Evolutionary conservation across 257 asterid species (phyloP), one percentile per base, ranked within the genome.

Genomic region (Solanum virginianum): DNA sequence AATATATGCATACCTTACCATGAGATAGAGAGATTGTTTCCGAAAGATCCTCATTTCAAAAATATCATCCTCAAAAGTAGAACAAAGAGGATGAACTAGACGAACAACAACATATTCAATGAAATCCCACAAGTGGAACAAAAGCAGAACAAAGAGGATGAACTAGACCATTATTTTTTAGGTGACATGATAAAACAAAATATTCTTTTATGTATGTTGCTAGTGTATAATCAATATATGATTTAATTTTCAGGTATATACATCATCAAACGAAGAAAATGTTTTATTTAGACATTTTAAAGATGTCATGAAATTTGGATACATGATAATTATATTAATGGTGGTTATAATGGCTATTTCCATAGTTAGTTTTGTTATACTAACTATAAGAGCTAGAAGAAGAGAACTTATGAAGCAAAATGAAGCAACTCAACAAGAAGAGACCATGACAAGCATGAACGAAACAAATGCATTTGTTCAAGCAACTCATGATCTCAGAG

Each of bases 401-500:
- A 87, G 92, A 72, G 98, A 91, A 7, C 80, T 95, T 57, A 89
- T 91, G 85, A 94, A 85, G 49, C 97, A 92, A 80, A 92, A 90
- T 96, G 97, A 95, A 86, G 93, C 94, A 26, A 93, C 97, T 16
- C 94, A 83, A 71, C 94, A 95, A 57, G 65, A 57, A 57, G 60
- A 55, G 60, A 57, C 6, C 41, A 36, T 8, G 13, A 57, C 1
- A 57, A 57, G 26, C 20, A 20, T 55, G 60, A 17, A 7, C 10
- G 17, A 17, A 55, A 55, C 41, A 4, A 9, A 18, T 59, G 29
- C 6, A 20, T 93, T 93, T 57, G 94, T 95, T 2, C 91, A 89
- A 5, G 97, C 97, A 22, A 93, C 93, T 91, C 97, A 91, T 13
- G 96, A 95, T 83, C 87, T 95, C 3, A 96, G 97, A 17, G 93